Conservation (phyloP, 208 protist genomes). For the Wallacemonas sp. region DNA sequence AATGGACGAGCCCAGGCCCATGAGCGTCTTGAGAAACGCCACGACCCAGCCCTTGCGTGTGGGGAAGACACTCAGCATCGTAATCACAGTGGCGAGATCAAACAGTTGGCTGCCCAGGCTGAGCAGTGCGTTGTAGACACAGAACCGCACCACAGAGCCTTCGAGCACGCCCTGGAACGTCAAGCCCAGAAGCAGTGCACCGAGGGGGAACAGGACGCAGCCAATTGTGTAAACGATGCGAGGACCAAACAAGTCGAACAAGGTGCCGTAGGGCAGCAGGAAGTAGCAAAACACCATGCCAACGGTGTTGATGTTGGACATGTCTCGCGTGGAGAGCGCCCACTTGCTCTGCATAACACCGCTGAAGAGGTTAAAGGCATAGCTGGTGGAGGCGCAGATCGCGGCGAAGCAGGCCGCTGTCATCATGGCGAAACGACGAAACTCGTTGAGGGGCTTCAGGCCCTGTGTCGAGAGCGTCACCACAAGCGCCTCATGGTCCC, state of each 20-base stretch:
- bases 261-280: constrained; percentile 39
- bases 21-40: constrained; percentile 68
- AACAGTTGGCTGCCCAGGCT: constrained; percentile 43
- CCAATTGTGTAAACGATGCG: constrained; percentile 36
- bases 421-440: constrained; percentile 38
- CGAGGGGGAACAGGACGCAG: constrained; percentile 27
- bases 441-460: constrained; percentile 39
- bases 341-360: constrained; percentile 33
- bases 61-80: constrained; percentile 61
- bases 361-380: constrained; percentile 65
- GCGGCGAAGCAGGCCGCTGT: constrained; percentile 32
- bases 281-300: constrained; percentile 43
- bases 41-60: constrained; percentile 44
- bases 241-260: constrained; percentile 61
- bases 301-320: constrained; percentile 55
- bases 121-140: constrained; percentile 45
- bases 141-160: constrained; percentile 30
- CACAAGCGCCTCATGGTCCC: constrained; percentile 10
- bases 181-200: constrained; percentile 41
- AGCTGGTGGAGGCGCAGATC: constrained; percentile 48
- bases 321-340: constrained; percentile 38
- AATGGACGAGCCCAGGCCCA: constrained; percentile 64
- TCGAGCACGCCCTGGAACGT: constrained; percentile 45
- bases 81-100: constrained; percentile 49
- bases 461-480: constrained; percentile 12